phyloP scores from a whole-genome alignment of 1,139 yeast species.

The Saccharomyces pastorianus region DNA sequence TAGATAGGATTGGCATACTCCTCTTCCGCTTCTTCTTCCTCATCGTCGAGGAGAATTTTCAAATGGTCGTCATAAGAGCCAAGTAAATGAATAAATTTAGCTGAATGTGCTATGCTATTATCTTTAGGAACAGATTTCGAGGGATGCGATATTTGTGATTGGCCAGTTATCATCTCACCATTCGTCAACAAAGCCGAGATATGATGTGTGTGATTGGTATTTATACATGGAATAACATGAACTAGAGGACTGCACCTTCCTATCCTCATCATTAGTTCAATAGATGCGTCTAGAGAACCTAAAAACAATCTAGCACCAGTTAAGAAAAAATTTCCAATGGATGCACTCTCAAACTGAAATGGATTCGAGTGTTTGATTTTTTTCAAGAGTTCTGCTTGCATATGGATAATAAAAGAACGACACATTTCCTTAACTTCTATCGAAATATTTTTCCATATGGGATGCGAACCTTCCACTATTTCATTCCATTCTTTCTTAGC shows the following conservation, averaged over 20 bases:
- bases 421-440: slow-evolving; percentile 64
- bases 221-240: slow-evolving; percentile 71
- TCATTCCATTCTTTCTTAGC: slow-evolving; percentile 71
- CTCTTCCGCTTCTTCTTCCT: slow-evolving; percentile 32
- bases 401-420: slow-evolving; percentile 69
- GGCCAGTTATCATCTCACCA: slow-evolving; percentile 81
- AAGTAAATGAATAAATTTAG: slow-evolving; percentile 1
- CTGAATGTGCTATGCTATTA: background rate
- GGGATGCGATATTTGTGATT: slow-evolving; percentile 90
- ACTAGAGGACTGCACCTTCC: slow-evolving; percentile 51
- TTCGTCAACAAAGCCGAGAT: slow-evolving; percentile 68
- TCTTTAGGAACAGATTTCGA: slow-evolving; percentile 15
- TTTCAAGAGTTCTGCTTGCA: slow-evolving; percentile 69
- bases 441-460: slow-evolving; percentile 54
- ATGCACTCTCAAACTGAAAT: slow-evolving; percentile 69
- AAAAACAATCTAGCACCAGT: slow-evolving; percentile 76
- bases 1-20: slow-evolving; percentile 52
- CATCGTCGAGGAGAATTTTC: background rate
- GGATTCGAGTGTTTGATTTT: slow-evolving; percentile 49
- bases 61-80: background rate
- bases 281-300: slow-evolving; percentile 78
- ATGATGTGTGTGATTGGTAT: slow-evolving; percentile 78
- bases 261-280: slow-evolving; percentile 63
- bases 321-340: slow-evolving; percentile 74
- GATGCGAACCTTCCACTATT: slow-evolving; percentile 73